Evolutionary conservation across 768 basidiomycete genomes (phyloP), one percentile per base, ranked within the genome.

Genomic region (Candolleomyces aberdarensis): DNA sequence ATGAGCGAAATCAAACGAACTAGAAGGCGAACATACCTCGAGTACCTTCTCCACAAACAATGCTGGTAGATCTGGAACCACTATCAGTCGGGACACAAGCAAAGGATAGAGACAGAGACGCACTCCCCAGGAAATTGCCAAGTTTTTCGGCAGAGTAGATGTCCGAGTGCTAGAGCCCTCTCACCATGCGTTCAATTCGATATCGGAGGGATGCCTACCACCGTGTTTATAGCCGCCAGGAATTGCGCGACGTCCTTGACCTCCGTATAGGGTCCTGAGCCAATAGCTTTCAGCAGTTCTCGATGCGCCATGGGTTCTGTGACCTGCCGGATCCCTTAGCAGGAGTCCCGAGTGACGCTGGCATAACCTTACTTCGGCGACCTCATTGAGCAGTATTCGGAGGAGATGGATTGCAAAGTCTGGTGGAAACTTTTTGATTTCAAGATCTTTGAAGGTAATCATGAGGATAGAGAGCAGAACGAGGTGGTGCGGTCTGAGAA

Each of bases 401-500:
- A 87, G 83, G 14, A 91, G 67, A 65, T 87, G 84, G 19, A 91
- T 74, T 14, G 83, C 69, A 67, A 89, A 92, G 7, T 72, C 64
- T 20, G 82, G 69, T 1, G 89, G 84, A 10, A 91, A 78, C 26
- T 78, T 78, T 58, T 78, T 80, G 47, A 80, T 73, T 26, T 79
- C 78, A 60, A 78, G 78, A 63, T 88, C 85, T 68, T 84, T 87
- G 71, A 86, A 89, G 4, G 83, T 74, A 13, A 88, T 74, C 61
- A 85, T 75, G 40, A 92, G 76, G 26, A 91, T 75, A 39, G 82
- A 81, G 36, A 93, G 76, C 15, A 93, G 75, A 53, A 82, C 81
- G 55, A 94, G 76, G 69, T 94, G 92, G 66, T 94, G 92, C 1
- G 92, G 90, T 58, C 85, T 80, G 31, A 94, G 78, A 59, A 85